Evolutionary conservation across 805 yeast species (phyloP).

Genomic region (Tetrapisispora fleetii): DNA sequence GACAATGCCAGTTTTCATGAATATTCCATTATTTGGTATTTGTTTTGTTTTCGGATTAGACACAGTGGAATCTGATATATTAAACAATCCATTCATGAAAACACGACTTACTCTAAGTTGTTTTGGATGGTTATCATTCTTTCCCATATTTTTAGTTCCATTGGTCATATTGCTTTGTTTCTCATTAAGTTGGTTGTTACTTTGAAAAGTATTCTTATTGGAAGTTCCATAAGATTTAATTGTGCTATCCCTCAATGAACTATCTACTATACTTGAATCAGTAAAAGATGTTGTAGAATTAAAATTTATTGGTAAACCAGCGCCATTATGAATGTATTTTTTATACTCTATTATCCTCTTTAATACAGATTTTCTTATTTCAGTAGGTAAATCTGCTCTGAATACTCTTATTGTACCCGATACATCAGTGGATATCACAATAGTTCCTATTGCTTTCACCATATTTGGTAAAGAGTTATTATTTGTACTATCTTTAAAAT

Average conservation of each 20-base stretch:
- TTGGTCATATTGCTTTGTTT: not conserved
- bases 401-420: slow-evolving; percentile 66
- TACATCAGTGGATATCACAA: slow-evolving; percentile 70
- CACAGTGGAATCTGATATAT: slow-evolving; percentile 4
- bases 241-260: not conserved
- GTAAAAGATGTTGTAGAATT: not conserved
- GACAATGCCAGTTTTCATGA: not conserved
- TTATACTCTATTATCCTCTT: slow-evolving; percentile 6
- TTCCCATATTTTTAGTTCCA: not conserved
- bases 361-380: slow-evolving; percentile 31
- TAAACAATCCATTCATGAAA: slow-evolving; percentile 9
- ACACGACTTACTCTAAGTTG: slow-evolving; percentile 8
- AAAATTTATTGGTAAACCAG: not conserved
- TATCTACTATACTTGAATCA: not conserved
- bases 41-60: not conserved
- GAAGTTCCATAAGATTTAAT: not conserved
- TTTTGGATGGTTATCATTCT: not conserved
- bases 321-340: not conserved
- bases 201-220: not conserved
- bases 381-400: slow-evolving; percentile 65
- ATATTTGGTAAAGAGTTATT: slow-evolving; percentile 14
- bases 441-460: slow-evolving; percentile 31
- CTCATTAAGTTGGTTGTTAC: not conserved
- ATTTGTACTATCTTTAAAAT: too few species aligned
- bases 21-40: not conserved